phyloP scores from a whole-genome alignment of 139 green algal species.

The Diplosphaera chodatii region DNA sequence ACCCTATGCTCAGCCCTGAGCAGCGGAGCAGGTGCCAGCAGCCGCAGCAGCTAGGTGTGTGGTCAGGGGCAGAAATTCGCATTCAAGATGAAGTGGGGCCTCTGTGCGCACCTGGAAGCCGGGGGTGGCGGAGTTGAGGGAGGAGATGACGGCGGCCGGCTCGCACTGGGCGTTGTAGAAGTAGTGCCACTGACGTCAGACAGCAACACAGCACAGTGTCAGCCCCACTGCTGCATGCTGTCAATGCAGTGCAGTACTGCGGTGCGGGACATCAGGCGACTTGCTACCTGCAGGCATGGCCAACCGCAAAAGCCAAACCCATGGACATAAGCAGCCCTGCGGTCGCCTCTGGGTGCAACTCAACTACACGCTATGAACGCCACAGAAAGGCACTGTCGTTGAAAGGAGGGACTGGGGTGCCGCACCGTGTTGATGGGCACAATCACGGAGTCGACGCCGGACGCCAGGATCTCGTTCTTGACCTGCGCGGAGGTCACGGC shows the following conservation, averaged over 20 bases:
- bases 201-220: too few species aligned
- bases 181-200: not conserved
- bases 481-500: not conserved
- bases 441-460: not conserved
- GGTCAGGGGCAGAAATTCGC: too few species aligned
- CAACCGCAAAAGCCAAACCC: not conserved
- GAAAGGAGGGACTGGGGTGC: too few species aligned
- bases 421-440: not conserved
- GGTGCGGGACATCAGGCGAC: too few species aligned
- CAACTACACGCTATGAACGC: not conserved
- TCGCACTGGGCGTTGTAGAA: not conserved
- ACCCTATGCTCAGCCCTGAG: too few species aligned
- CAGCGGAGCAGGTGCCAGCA: too few species aligned
- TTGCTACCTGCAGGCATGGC: too few species aligned
- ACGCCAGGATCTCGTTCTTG: not conserved
- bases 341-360: not conserved
- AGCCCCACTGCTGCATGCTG: too few species aligned
- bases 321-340: not conserved
- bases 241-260: too few species aligned
- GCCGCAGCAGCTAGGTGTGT: too few species aligned
- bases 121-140: not conserved
- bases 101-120: not conserved
- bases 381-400: too few species aligned
- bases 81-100: too few species aligned
- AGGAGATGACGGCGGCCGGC: not conserved